These are phyloP conservation scores for Saposhnikovia divaricata DNA, from an alignment of 129 eudicot species.

Conservation along the genomic window DNA sequence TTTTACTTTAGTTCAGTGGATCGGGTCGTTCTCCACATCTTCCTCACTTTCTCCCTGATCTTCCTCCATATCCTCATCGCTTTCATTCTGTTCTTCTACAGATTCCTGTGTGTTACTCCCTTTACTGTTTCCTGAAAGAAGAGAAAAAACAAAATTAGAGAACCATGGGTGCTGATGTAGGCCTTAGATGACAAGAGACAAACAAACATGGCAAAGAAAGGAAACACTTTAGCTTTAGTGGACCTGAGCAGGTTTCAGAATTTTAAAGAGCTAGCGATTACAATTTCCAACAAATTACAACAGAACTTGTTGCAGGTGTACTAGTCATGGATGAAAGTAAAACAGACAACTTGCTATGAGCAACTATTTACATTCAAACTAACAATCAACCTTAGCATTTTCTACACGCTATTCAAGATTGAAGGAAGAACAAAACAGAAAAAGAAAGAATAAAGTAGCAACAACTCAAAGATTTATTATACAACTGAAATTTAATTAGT, in stretches of 20 bases:
- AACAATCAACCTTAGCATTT: not conserved
- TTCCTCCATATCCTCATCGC: constrained; percentile 35
- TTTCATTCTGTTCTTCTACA: constrained; percentile 22
- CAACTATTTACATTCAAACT: not conserved
- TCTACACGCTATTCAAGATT: constrained; percentile 29
- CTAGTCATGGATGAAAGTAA: not conserved
- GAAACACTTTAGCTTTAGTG: not conserved
- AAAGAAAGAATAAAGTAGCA: not conserved
- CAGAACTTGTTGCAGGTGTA: not conserved
- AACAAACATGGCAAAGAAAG: not conserved
- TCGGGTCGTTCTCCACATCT: not conserved
- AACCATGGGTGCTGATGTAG: not conserved
- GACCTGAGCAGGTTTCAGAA: not conserved
- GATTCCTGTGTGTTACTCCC: constrained; percentile 23
- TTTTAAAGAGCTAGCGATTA: not conserved
- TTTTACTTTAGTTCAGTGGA: too few species aligned
- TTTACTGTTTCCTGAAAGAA: constrained; percentile 26
- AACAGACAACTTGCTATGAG: not conserved
- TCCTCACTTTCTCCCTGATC: constrained; percentile 10
- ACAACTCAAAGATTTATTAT: not conserved
- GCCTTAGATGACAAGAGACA: not conserved
- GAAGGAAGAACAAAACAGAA: not conserved
- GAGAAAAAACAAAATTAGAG: not conserved
- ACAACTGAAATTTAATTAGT: not conserved
- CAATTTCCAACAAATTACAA: not conserved